These are phyloP conservation scores for Petunia hybrid DNA, from an alignment of 305 asterid species.

Conservation along the genomic window DNA sequence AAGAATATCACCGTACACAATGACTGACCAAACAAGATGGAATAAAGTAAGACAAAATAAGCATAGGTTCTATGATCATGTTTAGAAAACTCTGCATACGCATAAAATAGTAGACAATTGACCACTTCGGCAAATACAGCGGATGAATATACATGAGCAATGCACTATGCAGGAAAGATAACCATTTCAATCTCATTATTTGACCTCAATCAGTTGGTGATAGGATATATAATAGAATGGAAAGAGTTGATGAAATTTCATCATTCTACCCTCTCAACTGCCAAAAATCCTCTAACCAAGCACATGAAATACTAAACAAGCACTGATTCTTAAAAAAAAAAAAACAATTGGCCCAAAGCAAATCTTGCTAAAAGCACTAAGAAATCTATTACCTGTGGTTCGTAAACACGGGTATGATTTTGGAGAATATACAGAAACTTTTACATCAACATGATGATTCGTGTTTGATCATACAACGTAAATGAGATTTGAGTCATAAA, in stretches of 20 bases:
- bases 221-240: background rate
- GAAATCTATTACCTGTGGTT: background rate
- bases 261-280: conserved; percentile 5
- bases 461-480: background rate
- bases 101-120: background rate
- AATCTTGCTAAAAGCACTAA: background rate
- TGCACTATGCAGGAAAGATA: background rate
- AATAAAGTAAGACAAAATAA: background rate
- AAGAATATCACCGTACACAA: background rate
- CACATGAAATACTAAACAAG: background rate
- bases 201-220: background rate
- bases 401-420: background rate
- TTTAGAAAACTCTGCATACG: background rate
- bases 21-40: background rate
- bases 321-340: background rate
- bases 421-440: background rate
- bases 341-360: background rate
- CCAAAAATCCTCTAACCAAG: conserved; percentile 2
- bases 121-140: background rate
- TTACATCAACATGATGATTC: background rate
- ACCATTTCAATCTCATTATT: background rate
- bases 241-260: background rate
- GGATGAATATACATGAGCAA: background rate
- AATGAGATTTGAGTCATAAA: background rate
- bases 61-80: background rate